Base-by-base conservation (phyloP, 495 filamentous ascomycete species). In the Pseudomonodictys pantanalensis region DNA sequence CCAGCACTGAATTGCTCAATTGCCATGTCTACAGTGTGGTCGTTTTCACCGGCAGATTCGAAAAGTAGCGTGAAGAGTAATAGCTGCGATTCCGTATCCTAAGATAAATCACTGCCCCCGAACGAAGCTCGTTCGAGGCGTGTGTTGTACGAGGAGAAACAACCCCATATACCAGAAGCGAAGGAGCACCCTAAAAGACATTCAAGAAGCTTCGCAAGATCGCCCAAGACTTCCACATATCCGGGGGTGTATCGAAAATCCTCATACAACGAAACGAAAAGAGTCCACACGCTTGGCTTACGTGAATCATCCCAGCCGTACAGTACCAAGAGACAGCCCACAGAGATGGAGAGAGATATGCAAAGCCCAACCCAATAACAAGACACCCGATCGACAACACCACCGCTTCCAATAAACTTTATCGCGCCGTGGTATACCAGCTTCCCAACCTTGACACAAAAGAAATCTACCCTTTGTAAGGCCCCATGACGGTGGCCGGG, bases 351-450 rank as follows among this genome's bases (percentile, higher is more conserved):
- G 20, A 24, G 58, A 54, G 55, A 67, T 56, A 67, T 67, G 64
- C 64, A 62, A 45, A 58, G 10, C n/a, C n/a, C 32, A 51, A 56
- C 49, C 57, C 57, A 62, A 48, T 51, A 38, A 58, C 49, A 56
- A 52, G 63, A 66, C 63, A 67, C 60, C 64, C 15, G 38, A 41
- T 12, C 38, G 20, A 41, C 38, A 41, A 12, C 38, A 18, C 38
- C 15, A 29, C 60, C 55, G 59, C 58, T 67, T 63, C 56, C 52
- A 56, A 45, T 58, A 41, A 60, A 32, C 22, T 42, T 66, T 25
- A 52, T 58, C 63, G 58, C 63, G 62, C 63, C 63, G 32, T 67
- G 64, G 64, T 67, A 67, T 67, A 67, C 64, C 60, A 46, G 29
- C 59, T 54, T 9, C 62, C 43, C 28, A 38, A 58, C 35, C 38